Conservation (phyloP, 495 filamentous ascomycete genomes). For the Parmelia sp. region DNA sequence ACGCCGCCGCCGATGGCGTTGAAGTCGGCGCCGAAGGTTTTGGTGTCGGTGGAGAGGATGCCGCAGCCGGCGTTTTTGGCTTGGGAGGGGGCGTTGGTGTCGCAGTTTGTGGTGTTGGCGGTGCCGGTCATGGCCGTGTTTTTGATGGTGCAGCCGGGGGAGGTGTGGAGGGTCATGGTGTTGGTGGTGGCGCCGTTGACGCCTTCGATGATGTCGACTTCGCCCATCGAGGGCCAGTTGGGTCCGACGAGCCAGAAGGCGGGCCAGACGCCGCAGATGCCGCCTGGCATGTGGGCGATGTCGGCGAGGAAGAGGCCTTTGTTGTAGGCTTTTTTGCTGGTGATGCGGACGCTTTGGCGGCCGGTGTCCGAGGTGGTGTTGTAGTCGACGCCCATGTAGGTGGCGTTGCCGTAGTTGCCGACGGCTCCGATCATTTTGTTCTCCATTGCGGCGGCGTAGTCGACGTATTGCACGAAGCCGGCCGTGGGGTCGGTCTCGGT, state of each 20-base stretch:
- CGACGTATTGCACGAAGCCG: constrained; percentile 61
- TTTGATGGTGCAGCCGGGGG: constrained; percentile 45
- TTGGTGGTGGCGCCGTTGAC: constrained; percentile 52
- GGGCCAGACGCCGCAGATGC: constrained; percentile 52
- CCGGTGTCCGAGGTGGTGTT: constrained; percentile 38
- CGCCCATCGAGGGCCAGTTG: constrained; percentile 63
- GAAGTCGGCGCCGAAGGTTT: constrained; percentile 59
- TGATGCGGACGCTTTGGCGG: constrained; percentile 50
- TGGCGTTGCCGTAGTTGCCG: constrained; percentile 30
- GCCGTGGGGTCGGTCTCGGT: constrained; percentile 57
- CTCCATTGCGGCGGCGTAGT: constrained; percentile 44
- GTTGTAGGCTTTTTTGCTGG: constrained; percentile 47
- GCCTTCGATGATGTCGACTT: constrained; percentile 71
- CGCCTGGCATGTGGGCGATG: constrained; percentile 50
- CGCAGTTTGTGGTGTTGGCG: constrained; percentile 23
- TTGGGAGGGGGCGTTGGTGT: constrained; percentile 13
- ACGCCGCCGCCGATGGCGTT: constrained; percentile 70
- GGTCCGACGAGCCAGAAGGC: constrained; percentile 51
- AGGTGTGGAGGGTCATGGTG: constrained; percentile 62
- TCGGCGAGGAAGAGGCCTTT: constrained; percentile 55
- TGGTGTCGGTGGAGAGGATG: constrained; percentile 10
- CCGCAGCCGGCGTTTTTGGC: constrained; percentile 39
- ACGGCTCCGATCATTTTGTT: constrained; percentile 49
- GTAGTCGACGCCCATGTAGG: constrained; percentile 43
- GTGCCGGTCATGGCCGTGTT: constrained; percentile 18